Conservation (phyloP, 768 basidiomycete species). For the Hydnomerulius pinastri region DNA sequence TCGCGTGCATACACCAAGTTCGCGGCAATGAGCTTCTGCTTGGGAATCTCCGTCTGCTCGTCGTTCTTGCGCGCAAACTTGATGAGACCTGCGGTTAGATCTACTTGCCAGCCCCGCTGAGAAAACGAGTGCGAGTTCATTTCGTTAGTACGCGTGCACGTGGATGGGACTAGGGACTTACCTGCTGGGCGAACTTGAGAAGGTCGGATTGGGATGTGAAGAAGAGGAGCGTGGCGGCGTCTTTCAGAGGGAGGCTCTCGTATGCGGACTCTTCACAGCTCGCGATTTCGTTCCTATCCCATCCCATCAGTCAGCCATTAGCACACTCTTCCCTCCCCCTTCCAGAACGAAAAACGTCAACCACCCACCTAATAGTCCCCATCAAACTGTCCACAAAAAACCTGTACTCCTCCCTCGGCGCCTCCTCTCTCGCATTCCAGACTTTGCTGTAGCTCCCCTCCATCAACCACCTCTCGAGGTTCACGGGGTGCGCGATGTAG, state of each 20-base stretch:
- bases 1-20: constrained; percentile 83
- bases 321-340: not conserved
- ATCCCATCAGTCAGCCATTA: constrained; percentile 4
- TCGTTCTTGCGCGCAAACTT: constrained; percentile 81
- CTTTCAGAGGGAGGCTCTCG: constrained; percentile 84
- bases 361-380: constrained; percentile 83
- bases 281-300: constrained; percentile 88
- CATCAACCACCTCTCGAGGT: constrained; percentile 97
- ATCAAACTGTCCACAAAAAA: constrained; percentile 92
- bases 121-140: not conserved
- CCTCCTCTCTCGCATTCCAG: constrained; percentile 91
- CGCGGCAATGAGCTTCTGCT: constrained; percentile 77
- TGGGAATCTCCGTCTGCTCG: constrained; percentile 83
- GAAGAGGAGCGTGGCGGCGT: constrained; percentile 90
- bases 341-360: not conserved
- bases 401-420: constrained; percentile 92
- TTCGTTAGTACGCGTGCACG: not conserved
- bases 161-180: constrained; percentile 32
- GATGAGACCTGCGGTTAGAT: constrained; percentile 68
- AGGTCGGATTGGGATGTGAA: constrained; percentile 83
- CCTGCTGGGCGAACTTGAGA: constrained; percentile 78
- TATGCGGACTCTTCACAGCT: constrained; percentile 96
- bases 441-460: constrained; percentile 98
- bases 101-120: constrained; percentile 85
- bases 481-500: constrained; percentile 82